Percentiles rank a stretch among this genome's conserved stretches.
Evolutionary conservation across 2,329 filamentous ascomycete species (phyloP).

Genomic region (Alternaria sp.): DNA sequence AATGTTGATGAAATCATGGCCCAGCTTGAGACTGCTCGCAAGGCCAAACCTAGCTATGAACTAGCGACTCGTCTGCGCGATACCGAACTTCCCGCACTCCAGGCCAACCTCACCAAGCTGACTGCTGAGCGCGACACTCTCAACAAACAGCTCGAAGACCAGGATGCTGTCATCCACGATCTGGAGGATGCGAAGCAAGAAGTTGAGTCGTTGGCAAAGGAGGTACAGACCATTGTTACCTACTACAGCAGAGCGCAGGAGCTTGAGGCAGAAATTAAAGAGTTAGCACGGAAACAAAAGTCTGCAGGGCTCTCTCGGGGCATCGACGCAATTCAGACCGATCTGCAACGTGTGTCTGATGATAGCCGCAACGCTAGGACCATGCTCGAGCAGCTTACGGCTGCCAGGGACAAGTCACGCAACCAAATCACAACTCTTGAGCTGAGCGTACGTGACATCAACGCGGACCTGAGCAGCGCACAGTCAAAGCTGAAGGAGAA

Average conservation of each 20-base stretch:
- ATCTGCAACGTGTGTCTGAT: slow-evolving; percentile 71
- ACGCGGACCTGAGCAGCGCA: slow-evolving; percentile 73
- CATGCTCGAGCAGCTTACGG: slow-evolving; percentile 68
- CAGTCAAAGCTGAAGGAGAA: slow-evolving; percentile 83
- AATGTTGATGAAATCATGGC: slow-evolving; percentile 68
- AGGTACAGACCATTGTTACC: slow-evolving; percentile 76
- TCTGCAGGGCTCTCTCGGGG: slow-evolving; percentile 69
- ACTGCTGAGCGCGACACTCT: slow-evolving; percentile 47
- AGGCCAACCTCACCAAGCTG: slow-evolving; percentile 66
- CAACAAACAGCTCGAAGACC: slow-evolving; percentile 58
- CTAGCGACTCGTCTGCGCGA: slow-evolving; percentile 71
- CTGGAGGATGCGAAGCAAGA: slow-evolving; percentile 71
- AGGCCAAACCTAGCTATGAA: slow-evolving; percentile 68
- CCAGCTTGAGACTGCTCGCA: slow-evolving; percentile 65
- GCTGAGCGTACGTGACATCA: slow-evolving; percentile 76
- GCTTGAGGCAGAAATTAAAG: slow-evolving; percentile 74
- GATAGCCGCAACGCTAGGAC: slow-evolving; percentile 69
- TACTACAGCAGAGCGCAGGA: slow-evolving; percentile 74
- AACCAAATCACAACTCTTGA: slow-evolving; percentile 74
- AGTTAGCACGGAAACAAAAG: slow-evolving; percentile 77
- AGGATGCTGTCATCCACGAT: slow-evolving; percentile 71
- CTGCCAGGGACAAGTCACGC: slow-evolving; percentile 74
- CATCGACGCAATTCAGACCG: slow-evolving; percentile 82
- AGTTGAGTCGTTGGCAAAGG: slow-evolving; percentile 76
- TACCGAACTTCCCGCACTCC: slow-evolving; percentile 72